Percentiles rank a stretch among this genome's conserved stretches.
Evolutionary conservation across 768 basidiomycete species (phyloP).

Genomic region (Russula sp.): DNA sequence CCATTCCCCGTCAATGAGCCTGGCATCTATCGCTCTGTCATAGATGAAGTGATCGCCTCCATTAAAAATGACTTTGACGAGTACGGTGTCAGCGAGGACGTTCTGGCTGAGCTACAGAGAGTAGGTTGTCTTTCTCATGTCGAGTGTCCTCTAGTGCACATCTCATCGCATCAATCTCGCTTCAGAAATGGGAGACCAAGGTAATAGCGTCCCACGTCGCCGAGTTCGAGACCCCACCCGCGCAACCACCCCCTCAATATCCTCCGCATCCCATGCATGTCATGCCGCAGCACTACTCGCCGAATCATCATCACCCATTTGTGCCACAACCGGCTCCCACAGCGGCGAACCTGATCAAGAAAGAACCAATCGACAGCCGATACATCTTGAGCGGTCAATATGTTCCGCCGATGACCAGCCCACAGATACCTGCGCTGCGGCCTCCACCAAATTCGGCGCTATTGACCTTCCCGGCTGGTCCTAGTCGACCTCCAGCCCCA

Average conservation of each 20-base stretch:
- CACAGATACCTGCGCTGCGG: slow-evolving; percentile 41
- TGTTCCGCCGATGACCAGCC: slow-evolving; percentile 58
- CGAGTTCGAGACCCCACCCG: slow-evolving; percentile 65
- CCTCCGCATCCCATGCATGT: slow-evolving; percentile 54
- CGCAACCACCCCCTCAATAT: slow-evolving; percentile 40
- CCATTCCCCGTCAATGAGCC: slow-evolving; percentile 60
- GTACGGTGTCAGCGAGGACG: slow-evolving; percentile 85
- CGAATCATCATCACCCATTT: slow-evolving; percentile 37
- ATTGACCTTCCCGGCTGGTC: slow-evolving; percentile 18
- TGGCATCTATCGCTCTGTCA: slow-evolving; percentile 83
- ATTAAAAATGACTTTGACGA: slow-evolving; percentile 96
- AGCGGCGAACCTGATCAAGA: slow-evolving; percentile 50
- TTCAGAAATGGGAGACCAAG: slow-evolving; percentile 94
- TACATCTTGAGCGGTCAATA: slow-evolving; percentile 53
- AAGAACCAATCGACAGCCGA: slow-evolving; percentile 65
- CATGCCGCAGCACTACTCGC: slow-evolving; percentile 29
- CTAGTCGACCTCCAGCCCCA: slow-evolving; percentile 38
- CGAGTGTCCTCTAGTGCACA: slow-evolving; percentile 16
- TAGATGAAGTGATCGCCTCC: slow-evolving; percentile 87
- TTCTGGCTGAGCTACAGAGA: slow-evolving; percentile 80
- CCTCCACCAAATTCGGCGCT: slow-evolving; percentile 12
- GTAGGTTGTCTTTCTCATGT: slow-evolving; percentile 44
- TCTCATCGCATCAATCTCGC: slow-evolving; percentile 9
- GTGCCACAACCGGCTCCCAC: slow-evolving; percentile 28
- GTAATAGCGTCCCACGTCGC: slow-evolving; percentile 92